These are phyloP conservation scores for Hordeum vulgare DNA, from an alignment of 176 grass and related monocot genomes.

Conservation along the genomic window DNA sequence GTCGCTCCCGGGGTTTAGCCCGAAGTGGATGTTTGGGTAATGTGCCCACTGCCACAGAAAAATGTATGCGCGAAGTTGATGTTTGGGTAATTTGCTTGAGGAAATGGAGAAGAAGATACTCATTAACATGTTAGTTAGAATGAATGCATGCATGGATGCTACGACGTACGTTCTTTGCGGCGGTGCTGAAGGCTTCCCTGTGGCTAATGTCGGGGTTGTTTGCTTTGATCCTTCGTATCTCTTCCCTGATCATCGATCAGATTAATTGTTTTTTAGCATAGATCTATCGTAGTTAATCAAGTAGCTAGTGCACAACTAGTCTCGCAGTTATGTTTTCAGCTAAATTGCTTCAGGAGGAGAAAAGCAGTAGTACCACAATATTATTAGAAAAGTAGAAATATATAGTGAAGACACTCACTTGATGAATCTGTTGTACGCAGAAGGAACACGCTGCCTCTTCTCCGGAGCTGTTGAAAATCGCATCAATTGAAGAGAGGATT, in stretches of 20 bases:
- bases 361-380: not conserved
- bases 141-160: conserved; percentile 14
- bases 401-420: conserved; percentile 46
- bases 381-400: not conserved
- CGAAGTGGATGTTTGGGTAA: conserved; percentile 87
- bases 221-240: conserved; percentile 88
- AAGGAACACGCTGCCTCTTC: conserved; percentile 93
- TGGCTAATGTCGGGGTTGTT: conserved; percentile 97
- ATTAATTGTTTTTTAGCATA: not conserved
- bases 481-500: not conserved
- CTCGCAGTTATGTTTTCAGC: not conserved
- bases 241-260: conserved; percentile 28
- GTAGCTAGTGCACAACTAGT: not conserved
- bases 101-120: too few species aligned
- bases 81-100: not conserved
- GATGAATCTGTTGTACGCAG: conserved; percentile 93
- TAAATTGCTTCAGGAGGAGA: not conserved
- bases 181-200: conserved; percentile 93
- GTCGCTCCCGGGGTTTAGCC: conserved; percentile 30
- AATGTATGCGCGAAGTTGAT: not conserved
- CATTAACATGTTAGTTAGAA: not conserved
- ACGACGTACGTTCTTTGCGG: conserved; percentile 80
- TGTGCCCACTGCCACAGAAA: conserved; percentile 83
- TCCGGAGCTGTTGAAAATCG: conserved; percentile 48
- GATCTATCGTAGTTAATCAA: too few species aligned